These are phyloP conservation scores for Malus hybrid DNA, from an alignment of 331 rosid genomes.

Conservation along the genomic window DNA sequence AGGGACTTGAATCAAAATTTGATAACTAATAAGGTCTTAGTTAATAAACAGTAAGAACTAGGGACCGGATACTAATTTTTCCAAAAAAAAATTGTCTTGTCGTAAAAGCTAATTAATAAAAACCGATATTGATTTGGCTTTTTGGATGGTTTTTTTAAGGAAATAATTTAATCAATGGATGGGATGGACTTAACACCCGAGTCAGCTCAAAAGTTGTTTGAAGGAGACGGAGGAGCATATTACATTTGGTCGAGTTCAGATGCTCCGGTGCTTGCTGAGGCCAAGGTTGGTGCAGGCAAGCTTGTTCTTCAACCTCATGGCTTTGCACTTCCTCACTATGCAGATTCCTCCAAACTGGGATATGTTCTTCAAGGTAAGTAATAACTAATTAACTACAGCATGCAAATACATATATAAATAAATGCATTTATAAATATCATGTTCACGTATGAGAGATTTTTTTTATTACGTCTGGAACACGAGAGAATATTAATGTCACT, in stretches of 20 bases:
- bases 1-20: no score
- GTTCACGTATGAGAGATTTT: no score
- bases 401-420: no score
- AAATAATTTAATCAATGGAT: background rate
- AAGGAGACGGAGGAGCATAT: constrained; percentile 65
- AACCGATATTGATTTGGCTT: no score
- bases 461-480: no score
- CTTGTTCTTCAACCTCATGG: constrained; percentile 52
- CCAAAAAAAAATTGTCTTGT: no score
- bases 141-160: background rate
- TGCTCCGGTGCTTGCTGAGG: constrained; percentile 23
- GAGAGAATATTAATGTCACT: no score
- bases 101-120: no score
- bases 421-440: no score
- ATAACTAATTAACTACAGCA: background rate
- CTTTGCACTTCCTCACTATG: constrained; percentile 65
- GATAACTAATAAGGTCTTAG: no score
- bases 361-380: constrained; percentile 50
- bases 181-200: constrained; percentile 40
- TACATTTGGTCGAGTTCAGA: constrained; percentile 40
- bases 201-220: constrained; percentile 18
- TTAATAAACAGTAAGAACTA: no score
- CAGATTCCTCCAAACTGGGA: constrained; percentile 50
- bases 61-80: no score
- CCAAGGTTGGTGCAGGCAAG: constrained; percentile 44